Percentiles rank a stretch among this genome's conserved stretches.
Conservation (phyloP, 306 rosid species). For the Lathyrus sativus region DNA sequence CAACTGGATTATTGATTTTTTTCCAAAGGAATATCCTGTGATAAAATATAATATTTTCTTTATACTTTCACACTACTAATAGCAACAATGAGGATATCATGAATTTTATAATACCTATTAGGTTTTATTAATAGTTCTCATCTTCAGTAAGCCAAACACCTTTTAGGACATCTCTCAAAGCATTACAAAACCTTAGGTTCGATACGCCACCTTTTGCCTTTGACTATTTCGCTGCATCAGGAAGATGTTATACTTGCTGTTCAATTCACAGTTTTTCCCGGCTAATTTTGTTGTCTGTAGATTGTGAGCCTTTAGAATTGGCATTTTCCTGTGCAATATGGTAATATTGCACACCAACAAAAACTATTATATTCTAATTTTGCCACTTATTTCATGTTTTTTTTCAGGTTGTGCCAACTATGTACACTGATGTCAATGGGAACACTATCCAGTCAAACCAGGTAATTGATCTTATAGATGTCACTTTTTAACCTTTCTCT, state of each 20-base stretch:
- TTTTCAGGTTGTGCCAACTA: conserved; percentile 91
- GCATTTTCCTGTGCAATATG: conserved; percentile 1
- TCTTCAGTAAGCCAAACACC: background rate
- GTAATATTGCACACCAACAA: background rate
- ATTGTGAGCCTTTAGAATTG: conserved; percentile 2
- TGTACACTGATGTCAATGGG: conserved; percentile 80
- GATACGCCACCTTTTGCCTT: background rate
- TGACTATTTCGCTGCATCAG: background rate
- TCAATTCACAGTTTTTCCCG: conserved; percentile 1
- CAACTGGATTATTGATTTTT: background rate
- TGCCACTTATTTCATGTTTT: conserved; percentile 23
- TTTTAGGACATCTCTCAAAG: background rate
- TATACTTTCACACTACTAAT: background rate
- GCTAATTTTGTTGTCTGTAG: background rate
- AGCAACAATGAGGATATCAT: background rate
- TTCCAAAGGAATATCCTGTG: background rate
- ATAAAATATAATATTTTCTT: background rate
- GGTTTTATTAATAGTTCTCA: background rate
- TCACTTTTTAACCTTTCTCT: conserved; percentile 10
- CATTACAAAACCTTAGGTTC: background rate
- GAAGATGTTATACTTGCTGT: conserved; percentile 1
- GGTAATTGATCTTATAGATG: conserved; percentile 50
- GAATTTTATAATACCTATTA: background rate
- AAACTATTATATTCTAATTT: conserved; percentile 1
- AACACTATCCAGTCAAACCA: conserved; percentile 91